phyloP scores from a whole-genome alignment of 2,329 filamentous ascomycete genomes.

The Colletotrichum sojae region DNA sequence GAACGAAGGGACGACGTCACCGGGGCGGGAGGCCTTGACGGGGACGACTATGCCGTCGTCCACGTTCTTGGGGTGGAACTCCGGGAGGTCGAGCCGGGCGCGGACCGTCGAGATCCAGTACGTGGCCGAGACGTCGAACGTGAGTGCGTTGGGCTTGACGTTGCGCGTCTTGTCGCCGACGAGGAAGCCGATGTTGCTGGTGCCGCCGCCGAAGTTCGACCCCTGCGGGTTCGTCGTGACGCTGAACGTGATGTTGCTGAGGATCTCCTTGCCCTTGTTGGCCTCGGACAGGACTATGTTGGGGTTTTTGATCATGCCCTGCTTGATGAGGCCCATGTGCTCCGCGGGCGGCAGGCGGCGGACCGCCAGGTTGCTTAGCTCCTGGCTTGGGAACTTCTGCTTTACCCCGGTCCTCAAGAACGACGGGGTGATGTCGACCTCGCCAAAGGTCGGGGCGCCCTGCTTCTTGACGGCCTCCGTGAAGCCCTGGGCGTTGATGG shows the following conservation, averaged over 20 bases:
- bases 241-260: constrained; percentile 48
- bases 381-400: constrained; percentile 5
- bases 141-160: constrained; percentile 6
- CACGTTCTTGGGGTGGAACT: neutral
- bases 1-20: neutral
- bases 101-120: constrained; percentile 31
- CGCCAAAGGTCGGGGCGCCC: constrained; percentile 42
- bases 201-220: constrained; percentile 49
- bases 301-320: constrained; percentile 48
- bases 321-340: constrained; percentile 49
- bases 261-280: constrained; percentile 49
- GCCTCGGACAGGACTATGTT: constrained; percentile 48
- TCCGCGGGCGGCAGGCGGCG: constrained; percentile 47
- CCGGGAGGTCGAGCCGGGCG: neutral
- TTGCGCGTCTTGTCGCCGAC: constrained; percentile 32
- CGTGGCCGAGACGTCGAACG: neutral
- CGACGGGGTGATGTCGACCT: constrained; percentile 47
- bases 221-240: constrained; percentile 45
- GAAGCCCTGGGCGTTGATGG: constrained; percentile 57
- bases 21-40: neutral
- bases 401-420: constrained; percentile 35
- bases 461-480: constrained; percentile 36
- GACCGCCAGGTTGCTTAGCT: constrained; percentile 17
- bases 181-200: constrained; percentile 49
- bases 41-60: neutral